These are phyloP conservation scores for Yarrowia keelungensis DNA, from an alignment of 805 yeast genomes.

Conservation along the genomic window DNA sequence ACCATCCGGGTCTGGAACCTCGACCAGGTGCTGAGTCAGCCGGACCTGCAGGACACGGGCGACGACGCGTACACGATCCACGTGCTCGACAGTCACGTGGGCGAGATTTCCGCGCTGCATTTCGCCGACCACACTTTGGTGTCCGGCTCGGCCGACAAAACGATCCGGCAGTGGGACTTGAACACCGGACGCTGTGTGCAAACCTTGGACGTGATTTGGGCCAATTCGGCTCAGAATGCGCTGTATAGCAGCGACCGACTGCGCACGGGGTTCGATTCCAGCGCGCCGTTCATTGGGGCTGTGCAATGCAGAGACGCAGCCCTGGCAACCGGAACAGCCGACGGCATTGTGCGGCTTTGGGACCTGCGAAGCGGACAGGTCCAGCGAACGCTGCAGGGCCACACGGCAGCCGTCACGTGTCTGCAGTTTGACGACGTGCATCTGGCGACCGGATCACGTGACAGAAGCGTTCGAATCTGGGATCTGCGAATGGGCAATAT, in stretches of 20 bases:
- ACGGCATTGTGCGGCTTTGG: slow-evolving; percentile 78
- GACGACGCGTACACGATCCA: slow-evolving; percentile 51
- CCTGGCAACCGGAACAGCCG: slow-evolving; percentile 77
- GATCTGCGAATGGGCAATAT: slow-evolving; percentile 73
- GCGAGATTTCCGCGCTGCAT: slow-evolving; percentile 67
- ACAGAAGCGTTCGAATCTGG: slow-evolving; percentile 72
- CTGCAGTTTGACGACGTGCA: slow-evolving; percentile 72
- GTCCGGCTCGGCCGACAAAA: slow-evolving; percentile 73
- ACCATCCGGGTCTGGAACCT: slow-evolving; percentile 66
- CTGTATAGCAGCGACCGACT: slow-evolving; percentile 13
- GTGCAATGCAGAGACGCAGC: slow-evolving; percentile 78
- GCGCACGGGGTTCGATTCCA: slow-evolving; percentile 39
- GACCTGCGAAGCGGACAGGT: slow-evolving; percentile 75
- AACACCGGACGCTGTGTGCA: slow-evolving; percentile 69
- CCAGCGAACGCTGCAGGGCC: slow-evolving; percentile 67
- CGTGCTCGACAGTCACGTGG: slow-evolving; percentile 69
- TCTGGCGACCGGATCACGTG: slow-evolving; percentile 68
- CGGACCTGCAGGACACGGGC: neutral
- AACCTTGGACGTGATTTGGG: slow-evolving; percentile 73
- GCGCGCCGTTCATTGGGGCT: slow-evolving; percentile 59
- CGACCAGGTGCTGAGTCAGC: slow-evolving; percentile 4
- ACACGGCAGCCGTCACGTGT: slow-evolving; percentile 70
- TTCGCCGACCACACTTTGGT: slow-evolving; percentile 62
- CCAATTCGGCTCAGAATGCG: slow-evolving; percentile 51
- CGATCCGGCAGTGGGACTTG: slow-evolving; percentile 79